These are phyloP conservation scores for Sedum album DNA, from an alignment of 164 flowering plant genomes.

Conservation along the genomic window DNA sequence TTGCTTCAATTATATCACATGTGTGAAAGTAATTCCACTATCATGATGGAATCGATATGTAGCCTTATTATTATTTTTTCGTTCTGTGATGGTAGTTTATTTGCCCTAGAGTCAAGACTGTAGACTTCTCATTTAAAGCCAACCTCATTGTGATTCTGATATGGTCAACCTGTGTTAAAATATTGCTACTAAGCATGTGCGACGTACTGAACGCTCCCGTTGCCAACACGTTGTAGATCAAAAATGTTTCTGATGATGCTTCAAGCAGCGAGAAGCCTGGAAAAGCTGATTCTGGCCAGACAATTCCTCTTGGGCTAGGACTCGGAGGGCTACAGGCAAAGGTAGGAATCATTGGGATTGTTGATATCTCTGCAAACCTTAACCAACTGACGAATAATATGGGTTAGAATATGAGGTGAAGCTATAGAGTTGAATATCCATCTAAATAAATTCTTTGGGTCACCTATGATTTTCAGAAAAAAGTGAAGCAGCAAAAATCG, in stretches of 20 bases:
- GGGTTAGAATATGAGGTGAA: background rate
- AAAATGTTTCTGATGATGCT: constrained; percentile 17
- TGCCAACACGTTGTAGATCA: constrained; percentile 25
- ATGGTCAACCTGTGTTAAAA: background rate
- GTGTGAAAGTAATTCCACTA: background rate
- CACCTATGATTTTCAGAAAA: background rate
- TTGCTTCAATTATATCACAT: background rate
- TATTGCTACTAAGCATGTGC: background rate
- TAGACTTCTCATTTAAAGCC: background rate
- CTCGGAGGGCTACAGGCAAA: constrained; percentile 65
- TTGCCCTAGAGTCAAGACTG: too few relatives aligned
- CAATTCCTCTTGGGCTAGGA: constrained; percentile 84
- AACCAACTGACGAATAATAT: background rate
- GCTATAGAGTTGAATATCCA: background rate
- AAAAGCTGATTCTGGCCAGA: constrained; percentile 19
- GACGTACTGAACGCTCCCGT: background rate
- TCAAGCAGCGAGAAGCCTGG: constrained; percentile 17
- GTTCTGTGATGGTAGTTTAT: background rate
- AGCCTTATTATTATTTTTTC: background rate
- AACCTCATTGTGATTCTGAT: background rate
- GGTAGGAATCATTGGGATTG: constrained; percentile 27
- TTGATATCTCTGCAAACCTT: background rate
- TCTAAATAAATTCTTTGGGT: background rate
- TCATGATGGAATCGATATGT: background rate
- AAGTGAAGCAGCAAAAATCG: constrained; percentile 9